A percentile compares a stretch with the other conserved stretches of the same genome.
Evolutionary conservation across 306 rosid species (phyloP).

Genomic region (Cucumis hystrix): DNA sequence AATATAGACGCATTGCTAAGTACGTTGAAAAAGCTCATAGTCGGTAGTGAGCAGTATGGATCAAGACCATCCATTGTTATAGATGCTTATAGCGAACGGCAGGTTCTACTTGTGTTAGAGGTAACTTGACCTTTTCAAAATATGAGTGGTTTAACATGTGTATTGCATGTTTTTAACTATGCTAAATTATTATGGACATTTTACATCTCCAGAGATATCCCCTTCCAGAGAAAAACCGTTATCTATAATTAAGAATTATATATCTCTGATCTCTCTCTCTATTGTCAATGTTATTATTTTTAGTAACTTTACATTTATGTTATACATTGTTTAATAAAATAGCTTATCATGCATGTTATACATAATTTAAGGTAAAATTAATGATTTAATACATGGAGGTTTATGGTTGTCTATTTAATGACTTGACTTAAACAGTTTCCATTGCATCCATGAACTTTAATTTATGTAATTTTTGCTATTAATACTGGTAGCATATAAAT

Average conservation of each 20-base stretch:
- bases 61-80: constrained; percentile 58
- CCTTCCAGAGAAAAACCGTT: neutral
- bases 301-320: neutral
- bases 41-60: constrained; percentile 41
- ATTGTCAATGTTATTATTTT: neutral
- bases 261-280: neutral
- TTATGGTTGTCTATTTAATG: neutral
- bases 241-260: neutral
- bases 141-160: neutral
- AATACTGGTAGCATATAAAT: neutral
- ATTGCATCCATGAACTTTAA: neutral
- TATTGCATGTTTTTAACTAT: neutral
- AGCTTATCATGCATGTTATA: neutral
- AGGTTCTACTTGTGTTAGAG: constrained; percentile 63
- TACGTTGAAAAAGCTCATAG: constrained; percentile 44
- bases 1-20: constrained; percentile 48
- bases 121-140: constrained; percentile 21
- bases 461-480: neutral
- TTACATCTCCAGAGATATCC: neutral
- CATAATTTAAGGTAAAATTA: neutral
- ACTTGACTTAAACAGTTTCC: neutral
- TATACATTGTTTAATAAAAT: neutral
- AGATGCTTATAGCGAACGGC: constrained; percentile 79
- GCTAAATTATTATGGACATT: neutral
- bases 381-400: neutral